Evolutionary conservation across 306 rosid genomes (phyloP), one percentile per base, ranked within the genome.

Genomic region (Elaeagnus macrophylla): DNA sequence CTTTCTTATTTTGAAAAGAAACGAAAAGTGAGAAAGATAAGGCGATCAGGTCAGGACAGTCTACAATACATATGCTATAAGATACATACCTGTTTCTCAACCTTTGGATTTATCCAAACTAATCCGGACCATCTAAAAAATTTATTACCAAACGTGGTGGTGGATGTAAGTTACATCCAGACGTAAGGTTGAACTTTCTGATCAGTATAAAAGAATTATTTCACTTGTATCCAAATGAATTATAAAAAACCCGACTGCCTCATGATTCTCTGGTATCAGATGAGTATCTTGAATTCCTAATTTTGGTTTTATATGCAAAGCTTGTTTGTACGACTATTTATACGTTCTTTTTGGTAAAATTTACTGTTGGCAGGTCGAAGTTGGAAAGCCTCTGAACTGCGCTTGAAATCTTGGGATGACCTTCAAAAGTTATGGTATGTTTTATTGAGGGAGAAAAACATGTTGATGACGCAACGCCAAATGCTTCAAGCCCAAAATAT

Each of bases 401-500:
- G 95, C 32, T 59, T 93, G 62, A 91, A 84, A 72, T 91, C 99
- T 39, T 91, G 99, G 99, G 96, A 84, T 37, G 95, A 91, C 74
- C 99, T 91, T 67, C 70, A 84, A 36, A 87, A 91, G 72, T 71
- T 91, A 57, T 87, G 96, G 99, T 84, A 71, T 73, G 96, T 91
- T 38, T 71, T 91, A 65, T 75, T 93, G 61, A 87, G 87, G 87
- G 99, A 87, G 83, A 87, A 84, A 69, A 93, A 93, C 72, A 82
- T 87, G 94, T 56, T 93, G 68, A 93, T 82, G 94, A 87, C 94
- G 55, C 99, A 93, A 42, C 86, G 96, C 7, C 95, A 93, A 73
- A 93, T 93, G 96, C 96, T 93, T 71, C 46, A 84, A 40, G 80
- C 99, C 8, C 96, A 93, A 69, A 84, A 87, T 57, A 79, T 93